Evolutionary conservation across 208 protist species (phyloP), one percentile per base, ranked within the genome.

Genomic region (Tritrichomonas foetus): DNA sequence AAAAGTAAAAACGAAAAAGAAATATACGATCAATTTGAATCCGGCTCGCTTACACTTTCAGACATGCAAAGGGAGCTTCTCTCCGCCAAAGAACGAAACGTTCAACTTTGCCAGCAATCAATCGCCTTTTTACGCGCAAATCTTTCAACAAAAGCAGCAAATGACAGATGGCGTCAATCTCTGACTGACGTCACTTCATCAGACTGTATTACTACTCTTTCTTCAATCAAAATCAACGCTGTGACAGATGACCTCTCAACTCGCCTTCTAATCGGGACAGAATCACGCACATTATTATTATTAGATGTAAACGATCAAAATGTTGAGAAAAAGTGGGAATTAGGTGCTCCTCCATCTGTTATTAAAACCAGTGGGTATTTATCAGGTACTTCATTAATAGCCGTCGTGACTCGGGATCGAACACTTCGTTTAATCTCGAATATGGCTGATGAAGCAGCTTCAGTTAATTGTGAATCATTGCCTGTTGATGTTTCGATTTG

Each of bases 201-300:
- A 13, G 78, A 89, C 30, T 89, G 78, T 16, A 30, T 89, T 57
- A 89, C 78, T 53, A 33, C 78, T 20, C 25, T 89, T 20, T 20
- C 78, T 27, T 57, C 78, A 1, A 89, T 89, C 27, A 89, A 89
- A 50, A 39, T n/a, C 9, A 89, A 89, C 27, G 78, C 78, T 2
- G 3, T 89, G 0, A n/a, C 33, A 61, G 47, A 89, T 55, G 78
- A 89, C 30, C 33, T 44, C 33, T 89, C 78, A 39, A 89, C 78
- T 44, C 39, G 78, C 16, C 25, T 89, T 53, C 47, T 89, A 13
- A 33, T 89, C 57, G 78, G 78, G 5, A 89, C 78, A 39, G 78
- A 89, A 89, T 89, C 78, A n/a, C 78, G 78, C 30, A 39, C 47
- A 57, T 57, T 89, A 61, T 89, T 89, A 30, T 27, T 89, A 5